Evolutionary conservation across 805 yeast species (phyloP), one percentile per base, ranked within the genome.

Genomic region (Lipomyces anomalus): DNA sequence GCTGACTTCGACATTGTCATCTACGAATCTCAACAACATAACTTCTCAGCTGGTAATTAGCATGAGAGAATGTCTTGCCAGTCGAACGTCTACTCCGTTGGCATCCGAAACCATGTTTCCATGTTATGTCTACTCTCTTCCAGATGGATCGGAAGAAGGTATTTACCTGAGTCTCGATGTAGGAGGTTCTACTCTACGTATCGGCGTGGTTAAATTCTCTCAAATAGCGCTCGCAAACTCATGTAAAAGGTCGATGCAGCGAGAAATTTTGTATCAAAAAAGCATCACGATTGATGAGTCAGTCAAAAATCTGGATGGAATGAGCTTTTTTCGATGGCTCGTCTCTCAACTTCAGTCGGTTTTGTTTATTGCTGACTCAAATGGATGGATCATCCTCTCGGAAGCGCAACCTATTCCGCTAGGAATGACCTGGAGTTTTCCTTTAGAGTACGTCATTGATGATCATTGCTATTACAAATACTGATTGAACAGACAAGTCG

Each of bases 101-200:
- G 26, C 38, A 6, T 37, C 26, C 1, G 32, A 13, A 22, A 22
- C 39, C 42, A 88, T 88, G 96, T 80, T 86, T 51, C 95, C 95
- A 32, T 75, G 94, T 1, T 87, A 67, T 59, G 87, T 86, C 20
- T 81, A 88, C 3, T 71, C 74, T 5, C 72, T 82, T 53, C 97
- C 96, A 22, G 75, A 73, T 28, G 95, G 96, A 29, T 68, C 74
- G 35, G 95, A 88, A 62, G 66, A 66, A 39, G 96, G 96, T 29
- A 68, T 82, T 34, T 75, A 71, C 47, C 67, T 87, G 44, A 94
- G 95, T 44, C 89, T 90, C 4, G 95, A 88, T 61, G 70, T 88
- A 40, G 97, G 97, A 49, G 96, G 96, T 36, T 85, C 95, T 39
- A 85, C 87, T 56, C 82, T 88, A 64, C 72, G 95, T 60, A 90